A percentile compares a stretch with the other conserved stretches of the same genome.
Evolutionary conservation across 108 stramenopile genomes (phyloP).

Genomic region (Conticribra guillardii): DNA sequence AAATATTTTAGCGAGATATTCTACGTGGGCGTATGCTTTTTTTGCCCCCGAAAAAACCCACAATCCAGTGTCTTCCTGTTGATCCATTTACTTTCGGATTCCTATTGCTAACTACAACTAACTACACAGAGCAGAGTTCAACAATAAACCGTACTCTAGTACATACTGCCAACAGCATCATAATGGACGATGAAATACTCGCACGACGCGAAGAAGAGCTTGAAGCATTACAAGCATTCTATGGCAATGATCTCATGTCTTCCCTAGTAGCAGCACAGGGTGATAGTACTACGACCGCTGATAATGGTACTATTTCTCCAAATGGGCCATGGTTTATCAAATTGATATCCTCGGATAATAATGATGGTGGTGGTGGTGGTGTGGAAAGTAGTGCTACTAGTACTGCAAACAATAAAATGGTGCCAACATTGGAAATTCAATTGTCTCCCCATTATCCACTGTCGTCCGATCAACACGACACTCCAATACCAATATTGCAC

Average conservation of each 20-base stretch:
- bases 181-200: conserved; percentile 11
- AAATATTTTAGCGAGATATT: no score
- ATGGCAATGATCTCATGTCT: conserved; percentile 38
- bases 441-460: conserved; percentile 20
- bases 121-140: no score
- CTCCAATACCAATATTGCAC: conserved; percentile 17
- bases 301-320: neutral
- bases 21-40: no score
- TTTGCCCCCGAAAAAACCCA: no score
- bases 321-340: conserved; percentile 34
- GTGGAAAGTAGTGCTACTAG: no score
- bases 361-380: no score
- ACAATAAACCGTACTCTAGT: no score
- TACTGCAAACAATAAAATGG: no score
- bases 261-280: neutral
- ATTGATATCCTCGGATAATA: conserved; percentile 1
- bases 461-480: neutral
- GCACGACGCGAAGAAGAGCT: conserved; percentile 39
- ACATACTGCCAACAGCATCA: no score
- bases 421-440: conserved; percentile 27
- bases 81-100: no score
- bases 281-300: neutral
- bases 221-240: conserved; percentile 51
- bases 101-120: no score
- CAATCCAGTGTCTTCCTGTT: no score